Conservation (phyloP, 1,284 basidiomycete species). For the Leccinum fallax region DNA sequence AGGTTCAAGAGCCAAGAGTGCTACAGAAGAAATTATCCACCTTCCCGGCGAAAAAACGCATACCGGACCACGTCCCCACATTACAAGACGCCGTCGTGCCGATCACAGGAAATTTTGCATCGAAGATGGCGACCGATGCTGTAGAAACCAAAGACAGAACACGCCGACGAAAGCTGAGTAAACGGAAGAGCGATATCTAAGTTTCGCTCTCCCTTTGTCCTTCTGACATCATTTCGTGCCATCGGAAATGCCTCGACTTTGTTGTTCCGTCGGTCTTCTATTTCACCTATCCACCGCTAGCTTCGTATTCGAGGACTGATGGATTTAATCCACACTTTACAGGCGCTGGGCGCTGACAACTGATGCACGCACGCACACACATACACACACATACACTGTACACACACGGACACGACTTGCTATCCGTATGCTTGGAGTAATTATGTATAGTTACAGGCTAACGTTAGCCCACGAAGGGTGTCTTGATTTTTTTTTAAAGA, state of each 20-base stretch:
- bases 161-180: constrained; percentile 37
- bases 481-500: background rate
- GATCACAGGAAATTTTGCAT: constrained; percentile 10
- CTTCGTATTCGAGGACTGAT: constrained; percentile 15
- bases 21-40: constrained; percentile 29
- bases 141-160: constrained; percentile 26
- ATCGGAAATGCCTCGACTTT: constrained; percentile 28
- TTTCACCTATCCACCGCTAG: constrained; percentile 11
- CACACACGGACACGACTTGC: background rate
- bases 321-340: constrained; percentile 14
- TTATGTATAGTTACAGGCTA: constrained; percentile 5
- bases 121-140: constrained; percentile 19
- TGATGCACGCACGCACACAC: background rate
- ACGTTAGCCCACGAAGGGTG: background rate
- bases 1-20: constrained; percentile 20
- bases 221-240: constrained; percentile 9
- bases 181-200: constrained; percentile 34
- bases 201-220: constrained; percentile 17
- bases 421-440: constrained; percentile 6
- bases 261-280: constrained; percentile 27
- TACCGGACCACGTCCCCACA: constrained; percentile 26
- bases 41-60: constrained; percentile 28
- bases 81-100: constrained; percentile 17
- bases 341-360: constrained; percentile 19
- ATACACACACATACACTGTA: background rate